Percentiles rank a stretch among this genome's conserved stretches.
phyloP scores from a whole-genome alignment of 2,329 filamentous ascomycete genomes.

The Calonectria montana region DNA sequence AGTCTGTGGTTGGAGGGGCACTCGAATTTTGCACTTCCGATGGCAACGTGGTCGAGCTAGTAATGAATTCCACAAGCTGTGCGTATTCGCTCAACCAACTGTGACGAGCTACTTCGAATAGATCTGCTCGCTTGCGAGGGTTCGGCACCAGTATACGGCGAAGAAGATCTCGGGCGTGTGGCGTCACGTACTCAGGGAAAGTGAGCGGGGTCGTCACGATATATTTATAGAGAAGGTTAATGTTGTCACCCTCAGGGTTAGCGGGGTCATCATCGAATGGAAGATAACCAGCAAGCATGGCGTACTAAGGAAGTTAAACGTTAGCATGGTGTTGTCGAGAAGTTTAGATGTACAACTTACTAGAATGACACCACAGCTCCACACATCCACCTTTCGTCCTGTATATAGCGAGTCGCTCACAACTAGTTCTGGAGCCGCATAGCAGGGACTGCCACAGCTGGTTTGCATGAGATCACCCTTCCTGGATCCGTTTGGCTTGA shows the following conservation, averaged over 20 bases:
- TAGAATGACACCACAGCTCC: constrained; percentile 98
- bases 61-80: constrained; percentile 97
- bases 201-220: constrained; percentile 97
- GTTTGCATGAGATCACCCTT: constrained; percentile 98
- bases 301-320: constrained; percentile 75
- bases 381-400: constrained; percentile 97
- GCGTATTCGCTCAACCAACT: constrained; percentile 98
- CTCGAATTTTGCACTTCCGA: constrained; percentile 87
- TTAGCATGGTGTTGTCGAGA: constrained; percentile 21
- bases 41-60: constrained; percentile 90
- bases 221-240: constrained; percentile 99
- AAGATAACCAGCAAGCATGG: constrained; percentile 97
- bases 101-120: constrained; percentile 97
- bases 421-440: constrained; percentile 95
- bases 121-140: constrained; percentile 90
- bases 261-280: constrained; percentile 98
- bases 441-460: constrained; percentile 97
- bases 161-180: constrained; percentile 91
- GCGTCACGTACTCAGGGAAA: constrained; percentile 98
- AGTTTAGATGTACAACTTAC: constrained; percentile 64
- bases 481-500: constrained; percentile 79
- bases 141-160: constrained; percentile 95
- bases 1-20: constrained; percentile 67
- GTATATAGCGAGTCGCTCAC: constrained; percentile 98
- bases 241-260: constrained; percentile 98